These are phyloP conservation scores for Peniophora sp. DNA, from an alignment of 1,284 basidiomycete species.

Conservation along the genomic window DNA sequence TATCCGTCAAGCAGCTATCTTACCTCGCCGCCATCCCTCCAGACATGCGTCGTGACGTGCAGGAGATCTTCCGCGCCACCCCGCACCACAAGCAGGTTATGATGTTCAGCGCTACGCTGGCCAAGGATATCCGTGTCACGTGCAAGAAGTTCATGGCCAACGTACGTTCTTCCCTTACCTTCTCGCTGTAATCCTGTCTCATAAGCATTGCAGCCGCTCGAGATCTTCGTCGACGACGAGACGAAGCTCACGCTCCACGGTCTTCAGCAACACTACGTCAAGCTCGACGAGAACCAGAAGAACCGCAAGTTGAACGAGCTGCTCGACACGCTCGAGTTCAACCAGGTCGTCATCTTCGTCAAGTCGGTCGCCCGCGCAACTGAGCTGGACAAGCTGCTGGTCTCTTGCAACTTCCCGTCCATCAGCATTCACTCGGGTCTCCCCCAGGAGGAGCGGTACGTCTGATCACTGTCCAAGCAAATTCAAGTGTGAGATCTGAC, in stretches of 20 bases:
- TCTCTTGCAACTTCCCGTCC: constrained; percentile 97
- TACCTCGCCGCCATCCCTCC: constrained; percentile 48
- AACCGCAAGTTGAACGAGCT: constrained; percentile 98
- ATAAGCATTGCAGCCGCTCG: constrained; percentile 68
- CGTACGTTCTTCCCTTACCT: constrained; percentile 42
- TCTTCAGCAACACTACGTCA: constrained; percentile 97
- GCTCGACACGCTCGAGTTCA: constrained; percentile 96
- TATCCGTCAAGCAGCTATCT: constrained; percentile 54
- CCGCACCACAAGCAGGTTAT: constrained; percentile 99
- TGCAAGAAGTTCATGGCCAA: constrained; percentile 99
- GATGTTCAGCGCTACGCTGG: constrained; percentile 99
- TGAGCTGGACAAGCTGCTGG: constrained; percentile 91
- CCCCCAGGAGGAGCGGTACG: constrained; percentile 91
- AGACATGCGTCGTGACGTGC: constrained; percentile 99
- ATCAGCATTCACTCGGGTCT: constrained; percentile 97
- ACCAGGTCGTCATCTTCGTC: constrained; percentile 99
- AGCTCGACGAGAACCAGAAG: constrained; percentile 91
- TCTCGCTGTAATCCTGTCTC: background rate
- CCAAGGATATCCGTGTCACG: constrained; percentile 94
- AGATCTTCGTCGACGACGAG: constrained; percentile 99
- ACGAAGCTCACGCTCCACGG: constrained; percentile 98
- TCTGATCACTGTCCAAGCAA: constrained; percentile 10
- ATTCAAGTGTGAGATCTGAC: constrained; percentile 9
- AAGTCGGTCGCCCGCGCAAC: constrained; percentile 97
- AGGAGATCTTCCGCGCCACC: constrained; percentile 99